Evolutionary conservation across 2,329 filamentous ascomycete genomes (phyloP).

Genomic region (Arthrobotrys iridis): DNA sequence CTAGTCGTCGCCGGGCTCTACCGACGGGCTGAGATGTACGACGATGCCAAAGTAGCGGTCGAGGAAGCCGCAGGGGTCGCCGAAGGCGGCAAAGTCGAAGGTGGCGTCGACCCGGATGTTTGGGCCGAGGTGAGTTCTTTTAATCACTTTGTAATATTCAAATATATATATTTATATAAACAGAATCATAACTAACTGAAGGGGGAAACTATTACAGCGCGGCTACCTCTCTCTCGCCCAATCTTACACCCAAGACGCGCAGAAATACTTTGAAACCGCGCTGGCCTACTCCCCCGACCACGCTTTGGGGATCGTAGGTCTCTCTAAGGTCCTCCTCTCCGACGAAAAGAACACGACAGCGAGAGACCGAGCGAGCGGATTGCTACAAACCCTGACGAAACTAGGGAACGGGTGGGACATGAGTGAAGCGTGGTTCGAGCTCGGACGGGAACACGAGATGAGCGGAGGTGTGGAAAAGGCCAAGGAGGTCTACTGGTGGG

Average conservation of each 20-base stretch:
- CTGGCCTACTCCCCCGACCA: conserved; percentile 83
- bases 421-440: conserved; percentile 89
- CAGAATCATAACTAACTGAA: conserved; percentile 55
- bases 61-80: conserved; percentile 83
- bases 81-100: conserved; percentile 69
- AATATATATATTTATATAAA: not conserved
- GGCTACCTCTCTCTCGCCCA: conserved; percentile 74
- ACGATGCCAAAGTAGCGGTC: conserved; percentile 81
- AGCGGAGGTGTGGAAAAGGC: conserved; percentile 86
- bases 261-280: conserved; percentile 82
- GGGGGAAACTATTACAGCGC: conserved; percentile 67
- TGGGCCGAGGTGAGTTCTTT: conserved; percentile 76
- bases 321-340: conserved; percentile 80
- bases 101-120: conserved; percentile 68
- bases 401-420: conserved; percentile 88
- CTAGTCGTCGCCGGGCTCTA: conserved; percentile 90
- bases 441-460: conserved; percentile 87
- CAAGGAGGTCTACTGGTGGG: conserved; percentile 96
- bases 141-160: not conserved
- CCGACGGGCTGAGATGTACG: conserved; percentile 78
- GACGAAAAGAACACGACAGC: conserved; percentile 71
- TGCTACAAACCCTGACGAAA: conserved; percentile 84
- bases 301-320: conserved; percentile 78
- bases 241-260: conserved; percentile 73
- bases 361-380: conserved; percentile 84